Base-by-base conservation (phyloP, 1,284 basidiomycete species). In the Hemileia vastatrix region DNA sequence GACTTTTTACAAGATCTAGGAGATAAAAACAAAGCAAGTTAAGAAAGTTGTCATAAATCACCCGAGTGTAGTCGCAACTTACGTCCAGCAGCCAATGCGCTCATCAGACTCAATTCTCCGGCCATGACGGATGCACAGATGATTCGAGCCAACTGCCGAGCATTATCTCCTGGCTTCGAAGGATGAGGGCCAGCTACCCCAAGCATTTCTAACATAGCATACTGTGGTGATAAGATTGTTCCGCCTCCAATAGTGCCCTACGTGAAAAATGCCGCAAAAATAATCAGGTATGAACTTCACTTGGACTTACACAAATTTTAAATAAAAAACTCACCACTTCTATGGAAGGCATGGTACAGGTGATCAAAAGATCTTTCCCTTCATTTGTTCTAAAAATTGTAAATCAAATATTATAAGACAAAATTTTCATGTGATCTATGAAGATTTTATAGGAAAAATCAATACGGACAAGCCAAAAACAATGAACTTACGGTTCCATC, bases 81-180 rank as follows among this genome's bases (percentile, higher is more conserved):
- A 63, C 56, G 90, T 1, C 92, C 92, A 0, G 90, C 91, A 0
- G 91, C 91, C 24, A 96, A 82, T 1, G 92, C 91, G 67, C 84
- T 85, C 76, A 96, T 82, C 67, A 96, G 81, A 18, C 86, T 89
- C 53, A 94, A 79, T 76, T 96, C 92, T 50, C 92, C 92, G 2
- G 92, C 92, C 90, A 96, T 94, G 71, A 95, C 91, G 0, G 88
- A 82, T 0, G 89, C 84, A 53, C 86, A 86, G 68, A 96, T 87
- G 71, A 95, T 82, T 44, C 90, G 83, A 1, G 92, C 92, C 57
- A 96, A 83, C 56, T 82, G 83, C 67, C 88, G 88, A 0, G 92
- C 86, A 76, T 96, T 94, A 72, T 84, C 81, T 1, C 92, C 92
- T 0, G 92, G 92, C 8, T 82, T 79, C 2, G 86, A 86, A 0